phyloP scores from a whole-genome alignment of 495 filamentous ascomycete genomes.

The Penicillium cataractarum region DNA sequence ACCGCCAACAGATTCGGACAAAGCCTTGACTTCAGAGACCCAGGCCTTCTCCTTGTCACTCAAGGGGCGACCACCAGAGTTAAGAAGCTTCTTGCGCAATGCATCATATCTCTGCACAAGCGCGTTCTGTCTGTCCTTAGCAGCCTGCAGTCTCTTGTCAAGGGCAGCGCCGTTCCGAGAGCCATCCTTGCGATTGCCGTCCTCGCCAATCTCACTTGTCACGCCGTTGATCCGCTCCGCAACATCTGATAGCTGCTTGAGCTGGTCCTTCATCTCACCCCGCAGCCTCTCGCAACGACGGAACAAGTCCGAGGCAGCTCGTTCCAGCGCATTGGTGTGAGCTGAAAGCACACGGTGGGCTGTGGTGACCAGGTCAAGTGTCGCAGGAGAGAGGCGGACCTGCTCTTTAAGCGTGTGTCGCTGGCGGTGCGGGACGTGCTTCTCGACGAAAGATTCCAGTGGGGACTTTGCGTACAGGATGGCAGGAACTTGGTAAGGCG shows the following conservation, averaged over 20 bases:
- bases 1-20: slow-evolving; percentile 44
- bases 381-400: slow-evolving; percentile 73
- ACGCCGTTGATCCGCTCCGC: slow-evolving; percentile 66
- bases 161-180: slow-evolving; percentile 54
- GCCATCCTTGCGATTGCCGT: slow-evolving; percentile 43
- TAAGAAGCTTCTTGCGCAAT: slow-evolving; percentile 62
- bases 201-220: slow-evolving; percentile 62
- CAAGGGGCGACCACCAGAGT: slow-evolving; percentile 61
- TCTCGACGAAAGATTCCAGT: slow-evolving; percentile 64
- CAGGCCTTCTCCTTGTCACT: slow-evolving; percentile 75
- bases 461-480: slow-evolving; percentile 62
- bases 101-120: slow-evolving; percentile 66
- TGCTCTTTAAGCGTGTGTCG: slow-evolving; percentile 67
- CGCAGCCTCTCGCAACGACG: slow-evolving; percentile 72
- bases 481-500: slow-evolving; percentile 70
- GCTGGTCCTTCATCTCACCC: slow-evolving; percentile 71
- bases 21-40: slow-evolving; percentile 61
- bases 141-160: slow-evolving; percentile 61
- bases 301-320: slow-evolving; percentile 82
- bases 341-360: slow-evolving; percentile 74
- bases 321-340: slow-evolving; percentile 72
- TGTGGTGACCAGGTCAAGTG: slow-evolving; percentile 72
- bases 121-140: slow-evolving; percentile 59
- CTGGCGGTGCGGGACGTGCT: slow-evolving; percentile 61
- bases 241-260: slow-evolving; percentile 68